These are phyloP conservation scores for Rehmannia glutinosa DNA, from an alignment of 257 asterid species.

Conservation along the genomic window DNA sequence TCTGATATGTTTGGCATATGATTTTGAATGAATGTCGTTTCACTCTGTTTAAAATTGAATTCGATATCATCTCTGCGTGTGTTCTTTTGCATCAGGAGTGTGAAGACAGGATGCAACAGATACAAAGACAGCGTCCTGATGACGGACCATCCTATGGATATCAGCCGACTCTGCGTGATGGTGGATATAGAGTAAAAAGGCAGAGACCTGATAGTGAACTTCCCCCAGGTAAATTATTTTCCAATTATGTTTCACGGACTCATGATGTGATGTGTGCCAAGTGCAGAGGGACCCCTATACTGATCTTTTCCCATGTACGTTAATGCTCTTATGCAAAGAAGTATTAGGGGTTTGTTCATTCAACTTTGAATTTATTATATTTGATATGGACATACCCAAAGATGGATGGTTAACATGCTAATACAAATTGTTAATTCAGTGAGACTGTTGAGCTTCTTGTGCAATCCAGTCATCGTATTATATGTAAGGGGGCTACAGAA, in stretches of 20 bases:
- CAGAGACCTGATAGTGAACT: constrained; percentile 60
- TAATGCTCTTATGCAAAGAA: neutral
- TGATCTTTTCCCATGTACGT: constrained; percentile 1
- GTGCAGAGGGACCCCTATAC: neutral
- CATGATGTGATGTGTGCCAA: neutral
- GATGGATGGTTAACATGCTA: neutral
- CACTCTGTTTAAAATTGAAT: constrained; percentile 7
- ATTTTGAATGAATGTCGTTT: neutral
- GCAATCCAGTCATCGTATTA: neutral
- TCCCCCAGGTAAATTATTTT: constrained; percentile 70
- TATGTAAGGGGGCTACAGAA: no score
- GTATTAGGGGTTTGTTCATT: neutral
- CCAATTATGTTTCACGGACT: neutral
- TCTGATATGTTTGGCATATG: neutral
- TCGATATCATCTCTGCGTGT: constrained; percentile 12
- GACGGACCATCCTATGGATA: constrained; percentile 55
- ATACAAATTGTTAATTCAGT: neutral
- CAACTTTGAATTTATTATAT: constrained; percentile 2
- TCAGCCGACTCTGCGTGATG: constrained; percentile 50
- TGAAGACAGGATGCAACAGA: constrained; percentile 72
- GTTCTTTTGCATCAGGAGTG: constrained; percentile 63
- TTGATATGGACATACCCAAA: neutral
- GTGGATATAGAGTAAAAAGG: constrained; percentile 50
- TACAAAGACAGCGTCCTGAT: constrained; percentile 64
- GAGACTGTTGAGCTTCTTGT: neutral